Conservation (phyloP, 2,329 filamentous ascomycete species). For the Neonectria magnoliae region DNA sequence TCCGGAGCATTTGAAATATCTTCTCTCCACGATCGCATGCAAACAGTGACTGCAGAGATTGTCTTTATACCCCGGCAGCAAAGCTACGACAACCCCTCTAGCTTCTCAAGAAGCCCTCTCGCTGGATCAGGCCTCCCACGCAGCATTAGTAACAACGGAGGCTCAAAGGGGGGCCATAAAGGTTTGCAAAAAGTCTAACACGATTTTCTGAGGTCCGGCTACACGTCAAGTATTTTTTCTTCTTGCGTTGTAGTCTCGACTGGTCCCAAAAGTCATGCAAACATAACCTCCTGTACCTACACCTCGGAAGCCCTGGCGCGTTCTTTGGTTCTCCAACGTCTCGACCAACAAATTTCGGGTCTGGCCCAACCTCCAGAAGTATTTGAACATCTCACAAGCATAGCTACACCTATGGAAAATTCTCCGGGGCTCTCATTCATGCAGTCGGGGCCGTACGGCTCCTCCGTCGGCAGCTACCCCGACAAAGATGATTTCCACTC, state of each 20-base stretch:
- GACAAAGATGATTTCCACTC: not conserved
- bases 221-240: not conserved
- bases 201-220: not conserved
- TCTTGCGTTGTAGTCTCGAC: not conserved
- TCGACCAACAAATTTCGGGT: constrained; percentile 1
- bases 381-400: not conserved
- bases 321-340: constrained; percentile 6
- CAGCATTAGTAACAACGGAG: not conserved
- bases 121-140: not conserved
- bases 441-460: constrained; percentile 1
- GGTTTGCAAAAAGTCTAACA: constrained; percentile 5
- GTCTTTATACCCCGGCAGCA: not conserved
- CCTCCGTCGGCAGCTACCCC: not conserved
- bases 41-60: not conserved
- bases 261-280: constrained; percentile 12
- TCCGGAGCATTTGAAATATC: not conserved
- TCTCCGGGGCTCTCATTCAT: not conserved
- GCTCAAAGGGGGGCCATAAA: constrained; percentile 1
- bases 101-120: not conserved
- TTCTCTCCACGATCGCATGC: not conserved
- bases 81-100: not conserved
- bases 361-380: not conserved
- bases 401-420: constrained; percentile 6
- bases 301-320: constrained; percentile 3
- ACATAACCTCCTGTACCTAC: constrained; percentile 14